Conservation (phyloP, 2,329 filamentous ascomycete genomes). For the Ascomycota sp. region DNA sequence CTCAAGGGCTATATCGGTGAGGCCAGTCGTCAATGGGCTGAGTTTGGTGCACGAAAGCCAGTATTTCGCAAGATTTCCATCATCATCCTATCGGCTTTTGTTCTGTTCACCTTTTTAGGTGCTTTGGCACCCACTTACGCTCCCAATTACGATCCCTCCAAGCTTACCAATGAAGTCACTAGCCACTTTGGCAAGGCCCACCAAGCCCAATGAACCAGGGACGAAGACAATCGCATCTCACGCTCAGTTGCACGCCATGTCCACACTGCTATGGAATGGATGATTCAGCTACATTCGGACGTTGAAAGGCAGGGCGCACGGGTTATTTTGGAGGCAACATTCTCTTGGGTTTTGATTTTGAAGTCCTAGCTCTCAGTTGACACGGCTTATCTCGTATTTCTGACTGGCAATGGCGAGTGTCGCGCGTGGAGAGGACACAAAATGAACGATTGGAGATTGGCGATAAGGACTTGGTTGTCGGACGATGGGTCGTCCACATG, state of each 20-base stretch:
- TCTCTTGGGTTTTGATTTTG: constrained; percentile 4
- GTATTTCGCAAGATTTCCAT: constrained; percentile 59
- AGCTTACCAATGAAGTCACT: constrained; percentile 26
- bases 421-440: constrained; percentile 6
- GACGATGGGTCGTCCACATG: too few relatives aligned
- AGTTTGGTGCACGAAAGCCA: constrained; percentile 62
- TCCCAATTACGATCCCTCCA: constrained; percentile 30
- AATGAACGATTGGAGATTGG: constrained; percentile 2
- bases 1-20: constrained; percentile 61
- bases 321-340: constrained; percentile 11
- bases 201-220: constrained; percentile 2
- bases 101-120: constrained; percentile 50
- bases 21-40: constrained; percentile 60
- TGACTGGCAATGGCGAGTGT: too few relatives aligned
- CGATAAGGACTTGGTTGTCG: too few relatives aligned
- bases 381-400: constrained; percentile 3
- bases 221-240: neutral
- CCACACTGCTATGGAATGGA: too few relatives aligned
- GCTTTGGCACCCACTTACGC: constrained; percentile 42
- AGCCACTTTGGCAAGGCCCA: constrained; percentile 24
- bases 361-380: constrained; percentile 4
- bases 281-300: constrained; percentile 4
- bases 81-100: constrained; percentile 39
- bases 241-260: too few relatives aligned
- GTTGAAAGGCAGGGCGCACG: constrained; percentile 11